phyloP scores from a whole-genome alignment of 2,329 filamentous ascomycete genomes.

The Penicillium palitans region DNA sequence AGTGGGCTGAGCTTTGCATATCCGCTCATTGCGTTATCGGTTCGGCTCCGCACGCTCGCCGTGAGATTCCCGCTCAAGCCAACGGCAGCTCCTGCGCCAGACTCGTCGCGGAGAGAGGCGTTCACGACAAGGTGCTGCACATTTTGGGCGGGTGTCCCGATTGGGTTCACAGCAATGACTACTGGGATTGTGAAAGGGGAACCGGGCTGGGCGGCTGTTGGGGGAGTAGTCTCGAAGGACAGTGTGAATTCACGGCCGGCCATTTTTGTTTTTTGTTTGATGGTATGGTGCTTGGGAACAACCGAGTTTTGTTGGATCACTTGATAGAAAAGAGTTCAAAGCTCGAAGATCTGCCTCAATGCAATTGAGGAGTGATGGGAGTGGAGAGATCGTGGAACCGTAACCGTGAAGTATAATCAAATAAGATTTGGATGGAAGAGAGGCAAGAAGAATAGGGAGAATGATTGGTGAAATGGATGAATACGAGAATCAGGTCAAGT shows the following conservation, averaged over 20 bases:
- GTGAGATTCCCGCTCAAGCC: conserved; percentile 32
- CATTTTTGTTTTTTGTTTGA: conserved; percentile 7
- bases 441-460: background rate
- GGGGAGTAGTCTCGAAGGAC: conserved; percentile 33
- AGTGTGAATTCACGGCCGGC: conserved; percentile 31
- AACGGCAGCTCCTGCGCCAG: conserved; percentile 20
- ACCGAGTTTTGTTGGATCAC: background rate
- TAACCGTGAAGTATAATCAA: conserved; percentile 7
- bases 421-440: background rate
- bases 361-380: conserved; percentile 3
- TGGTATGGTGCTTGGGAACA: background rate
- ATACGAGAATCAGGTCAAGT: conserved; percentile 4
- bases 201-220: conserved; percentile 28
- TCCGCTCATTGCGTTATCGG: conserved; percentile 32
- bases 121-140: conserved; percentile 33
- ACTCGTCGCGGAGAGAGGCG: conserved; percentile 31
- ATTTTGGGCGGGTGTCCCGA: conserved; percentile 25
- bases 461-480: background rate
- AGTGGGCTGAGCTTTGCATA: conserved; percentile 33
- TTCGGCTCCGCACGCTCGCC: conserved; percentile 35
- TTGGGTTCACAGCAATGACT: conserved; percentile 32
- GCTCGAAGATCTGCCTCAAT: background rate
- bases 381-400: conserved; percentile 1
- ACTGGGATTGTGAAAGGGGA: conserved; percentile 35
- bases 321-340: background rate